Conservation (phyloP, 495 filamentous ascomycete genomes). For the Parathielavia hyrcaniae region DNA sequence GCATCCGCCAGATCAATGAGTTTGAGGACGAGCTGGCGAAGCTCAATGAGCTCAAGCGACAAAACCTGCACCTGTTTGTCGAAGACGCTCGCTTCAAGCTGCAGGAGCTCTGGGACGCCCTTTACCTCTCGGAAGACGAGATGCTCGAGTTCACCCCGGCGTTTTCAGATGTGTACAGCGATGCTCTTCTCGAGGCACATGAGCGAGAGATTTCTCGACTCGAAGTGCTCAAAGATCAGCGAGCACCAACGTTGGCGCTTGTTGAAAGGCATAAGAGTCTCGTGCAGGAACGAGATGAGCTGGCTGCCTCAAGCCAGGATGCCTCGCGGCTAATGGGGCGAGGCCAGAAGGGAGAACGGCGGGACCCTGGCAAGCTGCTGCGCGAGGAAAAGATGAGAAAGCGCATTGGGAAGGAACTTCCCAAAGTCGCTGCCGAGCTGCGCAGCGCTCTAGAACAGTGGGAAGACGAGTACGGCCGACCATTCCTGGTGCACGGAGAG, state of each 20-base stretch:
- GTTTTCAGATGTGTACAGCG: slow-evolving; percentile 82
- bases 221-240: slow-evolving; percentile 78
- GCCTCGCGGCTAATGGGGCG: slow-evolving; percentile 85
- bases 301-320: slow-evolving; percentile 84
- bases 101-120: slow-evolving; percentile 86
- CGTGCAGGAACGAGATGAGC: slow-evolving; percentile 78
- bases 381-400: slow-evolving; percentile 98
- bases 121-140: slow-evolving; percentile 95
- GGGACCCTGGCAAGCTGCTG: slow-evolving; percentile 90
- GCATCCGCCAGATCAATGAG: slow-evolving; percentile 82
- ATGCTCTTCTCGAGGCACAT: slow-evolving; percentile 80
- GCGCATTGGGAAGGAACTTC: slow-evolving; percentile 88
- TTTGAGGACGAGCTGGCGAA: slow-evolving; percentile 82
- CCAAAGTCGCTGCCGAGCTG: slow-evolving; percentile 79
- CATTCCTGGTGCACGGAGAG: slow-evolving; percentile 87
- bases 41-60: slow-evolving; percentile 85
- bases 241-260: slow-evolving; percentile 71
- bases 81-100: slow-evolving; percentile 86
- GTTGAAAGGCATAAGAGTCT: slow-evolving; percentile 80
- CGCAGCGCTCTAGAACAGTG: slow-evolving; percentile 75
- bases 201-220: slow-evolving; percentile 82
- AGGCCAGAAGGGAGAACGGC: slow-evolving; percentile 79
- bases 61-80: slow-evolving; percentile 91
- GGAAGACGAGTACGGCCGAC: slow-evolving; percentile 90
- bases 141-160: slow-evolving; percentile 96